Percentiles rank a stretch among this genome's conserved stretches.
phyloP scores from a whole-genome alignment of 140 eudicot genomes.

The Cichorium intybus region DNA sequence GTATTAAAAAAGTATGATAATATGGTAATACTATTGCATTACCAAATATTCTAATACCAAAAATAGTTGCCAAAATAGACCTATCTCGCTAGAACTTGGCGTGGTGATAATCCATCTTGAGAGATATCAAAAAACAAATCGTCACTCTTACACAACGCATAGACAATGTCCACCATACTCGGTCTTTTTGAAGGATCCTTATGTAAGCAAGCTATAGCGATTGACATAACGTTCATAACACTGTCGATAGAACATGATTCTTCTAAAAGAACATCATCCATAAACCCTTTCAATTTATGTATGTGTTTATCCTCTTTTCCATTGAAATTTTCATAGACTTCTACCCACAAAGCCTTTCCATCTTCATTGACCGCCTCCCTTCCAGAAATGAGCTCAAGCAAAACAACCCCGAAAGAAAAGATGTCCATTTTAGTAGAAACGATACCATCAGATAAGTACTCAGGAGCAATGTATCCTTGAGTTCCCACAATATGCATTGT shows the following conservation, averaged over 20 bases:
- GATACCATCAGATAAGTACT: constrained; percentile 67
- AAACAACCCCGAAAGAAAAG: constrained; percentile 77
- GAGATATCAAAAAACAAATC: constrained; percentile 71
- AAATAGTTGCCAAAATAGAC: not conserved
- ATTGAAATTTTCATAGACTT: constrained; percentile 36
- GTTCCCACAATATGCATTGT: constrained; percentile 96
- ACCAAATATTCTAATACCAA: not conserved
- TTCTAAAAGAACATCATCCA: constrained; percentile 44
- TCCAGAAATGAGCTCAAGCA: constrained; percentile 79
- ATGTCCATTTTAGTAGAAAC: constrained; percentile 87
- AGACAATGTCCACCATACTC: constrained; percentile 89
- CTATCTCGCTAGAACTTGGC: constrained; percentile 59
- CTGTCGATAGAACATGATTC: constrained; percentile 50
- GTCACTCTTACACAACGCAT: constrained; percentile 79
- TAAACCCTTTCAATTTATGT: constrained; percentile 43
- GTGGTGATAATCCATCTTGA: constrained; percentile 51
- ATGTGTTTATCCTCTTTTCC: constrained; percentile 41
- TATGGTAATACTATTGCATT: not conserved
- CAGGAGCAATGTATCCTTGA: constrained; percentile 90
- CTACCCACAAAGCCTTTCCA: constrained; percentile 70
- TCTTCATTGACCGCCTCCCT: constrained; percentile 54
- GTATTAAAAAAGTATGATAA: not conserved
- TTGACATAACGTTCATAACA: constrained; percentile 56
- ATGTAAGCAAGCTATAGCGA: constrained; percentile 67
- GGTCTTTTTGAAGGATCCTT: constrained; percentile 74